phyloP scores from a whole-genome alignment of 345 rosid species.

The Gossypium australe region DNA sequence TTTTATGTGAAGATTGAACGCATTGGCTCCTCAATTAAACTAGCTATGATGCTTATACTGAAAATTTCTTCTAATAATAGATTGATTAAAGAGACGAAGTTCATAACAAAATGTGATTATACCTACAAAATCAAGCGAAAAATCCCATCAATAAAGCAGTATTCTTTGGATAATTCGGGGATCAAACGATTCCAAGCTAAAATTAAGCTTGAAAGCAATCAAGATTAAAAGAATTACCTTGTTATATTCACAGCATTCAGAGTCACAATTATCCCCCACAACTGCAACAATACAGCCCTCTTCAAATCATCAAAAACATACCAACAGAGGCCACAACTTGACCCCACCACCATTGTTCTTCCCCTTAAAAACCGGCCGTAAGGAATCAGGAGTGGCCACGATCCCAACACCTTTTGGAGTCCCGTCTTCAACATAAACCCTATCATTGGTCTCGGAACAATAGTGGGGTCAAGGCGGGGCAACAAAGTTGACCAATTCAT shows the following conservation, averaged over 20 bases:
- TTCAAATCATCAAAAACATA: conserved; percentile 52
- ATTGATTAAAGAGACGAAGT: background rate
- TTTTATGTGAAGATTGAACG: no score
- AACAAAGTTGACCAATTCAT: conserved; percentile 65
- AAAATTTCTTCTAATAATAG: background rate
- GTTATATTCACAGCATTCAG: conserved; percentile 43
- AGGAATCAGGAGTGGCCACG: conserved; percentile 55
- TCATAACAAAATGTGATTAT: background rate
- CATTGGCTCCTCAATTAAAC: background rate
- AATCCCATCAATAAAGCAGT: background rate
- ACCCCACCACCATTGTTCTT: conserved; percentile 4
- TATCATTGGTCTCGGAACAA: conserved; percentile 24
- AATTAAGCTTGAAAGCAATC: background rate
- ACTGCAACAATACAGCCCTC: conserved; percentile 37
- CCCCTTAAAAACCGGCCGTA: conserved; percentile 32
- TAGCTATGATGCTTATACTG: no score
- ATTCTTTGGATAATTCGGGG: background rate
- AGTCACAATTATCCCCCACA: conserved; percentile 46
- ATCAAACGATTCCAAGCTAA: background rate
- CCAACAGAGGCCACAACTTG: conserved; percentile 49
- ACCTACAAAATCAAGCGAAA: background rate
- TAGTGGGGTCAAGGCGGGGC: background rate
- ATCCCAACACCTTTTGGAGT: conserved; percentile 65
- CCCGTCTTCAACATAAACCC: conserved; percentile 22
- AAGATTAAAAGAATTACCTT: conserved; percentile 33